Percentiles rank a stretch among this genome's conserved stretches.
Evolutionary conservation across 2,329 filamentous ascomycete genomes (phyloP).

Genomic region (Akanthomyces lecanii): DNA sequence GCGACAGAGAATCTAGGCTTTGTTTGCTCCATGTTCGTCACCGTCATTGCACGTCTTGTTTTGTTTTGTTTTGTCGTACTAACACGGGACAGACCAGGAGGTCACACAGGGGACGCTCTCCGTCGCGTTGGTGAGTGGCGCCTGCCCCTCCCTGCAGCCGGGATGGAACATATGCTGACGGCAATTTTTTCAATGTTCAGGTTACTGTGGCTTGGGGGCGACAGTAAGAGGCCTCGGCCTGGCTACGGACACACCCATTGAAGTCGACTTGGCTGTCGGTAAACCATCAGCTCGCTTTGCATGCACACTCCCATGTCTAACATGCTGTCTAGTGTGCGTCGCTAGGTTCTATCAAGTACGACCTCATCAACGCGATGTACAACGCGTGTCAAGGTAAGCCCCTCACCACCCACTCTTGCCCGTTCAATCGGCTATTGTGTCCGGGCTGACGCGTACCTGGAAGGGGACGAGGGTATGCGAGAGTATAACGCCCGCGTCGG

Average conservation of each 20-base stretch:
- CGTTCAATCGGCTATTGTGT: conserved; percentile 6
- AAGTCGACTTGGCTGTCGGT: conserved; percentile 70
- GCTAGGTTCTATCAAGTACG: conserved; percentile 67
- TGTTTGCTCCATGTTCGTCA: conserved; percentile 73
- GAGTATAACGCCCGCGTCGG: conserved; percentile 40
- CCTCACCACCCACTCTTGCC: conserved; percentile 16
- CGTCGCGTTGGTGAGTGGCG: conserved; percentile 29
- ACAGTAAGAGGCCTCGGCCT: conserved; percentile 63
- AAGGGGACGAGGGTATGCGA: conserved; percentile 39
- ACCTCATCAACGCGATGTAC: conserved; percentile 58
- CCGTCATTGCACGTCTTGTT: not conserved
- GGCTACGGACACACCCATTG: conserved; percentile 47
- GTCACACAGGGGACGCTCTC: conserved; percentile 28
- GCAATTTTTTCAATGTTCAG: conserved; percentile 38
- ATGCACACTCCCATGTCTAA: conserved; percentile 8
- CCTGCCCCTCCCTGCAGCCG: not conserved
- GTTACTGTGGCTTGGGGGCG: conserved; percentile 68
- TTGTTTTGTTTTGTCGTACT: conserved; percentile 12
- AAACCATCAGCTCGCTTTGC: not conserved
- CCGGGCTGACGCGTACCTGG: not conserved
- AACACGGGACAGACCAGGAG: conserved; percentile 31
- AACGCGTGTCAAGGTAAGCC: conserved; percentile 50
- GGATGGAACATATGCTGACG: not conserved
- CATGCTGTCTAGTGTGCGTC: conserved; percentile 61
- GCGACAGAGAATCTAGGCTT: conserved; percentile 70